phyloP scores from a whole-genome alignment of 768 basidiomycete genomes.

The Tulasnella sp. region DNA sequence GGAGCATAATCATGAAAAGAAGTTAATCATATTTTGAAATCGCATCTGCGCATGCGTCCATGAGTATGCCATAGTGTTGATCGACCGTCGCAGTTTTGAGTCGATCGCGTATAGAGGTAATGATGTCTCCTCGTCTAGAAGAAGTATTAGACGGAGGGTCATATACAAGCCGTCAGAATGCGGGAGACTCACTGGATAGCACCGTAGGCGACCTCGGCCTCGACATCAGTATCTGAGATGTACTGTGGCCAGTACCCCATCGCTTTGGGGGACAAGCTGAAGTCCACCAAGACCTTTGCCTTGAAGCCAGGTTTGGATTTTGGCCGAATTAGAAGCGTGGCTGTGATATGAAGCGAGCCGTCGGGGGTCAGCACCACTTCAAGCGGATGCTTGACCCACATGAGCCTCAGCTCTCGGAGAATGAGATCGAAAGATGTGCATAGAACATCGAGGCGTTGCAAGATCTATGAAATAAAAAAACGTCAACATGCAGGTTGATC shows the following conservation, averaged over 20 bases:
- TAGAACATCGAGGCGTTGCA: constrained; percentile 2
- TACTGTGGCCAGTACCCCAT: background rate
- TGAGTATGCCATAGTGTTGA: constrained; percentile 5
- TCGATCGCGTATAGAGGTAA: background rate
- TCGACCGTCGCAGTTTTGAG: background rate
- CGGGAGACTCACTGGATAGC: constrained; percentile 10
- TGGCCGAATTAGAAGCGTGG: constrained; percentile 5
- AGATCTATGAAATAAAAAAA: background rate
- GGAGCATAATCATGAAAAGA: background rate
- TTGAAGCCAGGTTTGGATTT: constrained; percentile 1
- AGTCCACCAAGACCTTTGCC: constrained; percentile 6
- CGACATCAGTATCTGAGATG: background rate
- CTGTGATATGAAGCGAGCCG: background rate
- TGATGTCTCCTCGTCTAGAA: background rate
- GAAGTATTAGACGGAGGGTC: no score
- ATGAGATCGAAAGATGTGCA: constrained; percentile 1
- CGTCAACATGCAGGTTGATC: no score
- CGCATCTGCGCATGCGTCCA: constrained; percentile 5
- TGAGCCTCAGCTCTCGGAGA: background rate
- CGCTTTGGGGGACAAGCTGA: background rate
- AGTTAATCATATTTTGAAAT: background rate
- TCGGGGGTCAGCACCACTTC: background rate
- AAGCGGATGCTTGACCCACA: constrained; percentile 8
- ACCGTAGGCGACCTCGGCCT: constrained; percentile 8
- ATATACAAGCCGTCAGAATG: background rate